phyloP scores from a whole-genome alignment of 371 early-diverging fungal species.

The Mortierella sp. region DNA sequence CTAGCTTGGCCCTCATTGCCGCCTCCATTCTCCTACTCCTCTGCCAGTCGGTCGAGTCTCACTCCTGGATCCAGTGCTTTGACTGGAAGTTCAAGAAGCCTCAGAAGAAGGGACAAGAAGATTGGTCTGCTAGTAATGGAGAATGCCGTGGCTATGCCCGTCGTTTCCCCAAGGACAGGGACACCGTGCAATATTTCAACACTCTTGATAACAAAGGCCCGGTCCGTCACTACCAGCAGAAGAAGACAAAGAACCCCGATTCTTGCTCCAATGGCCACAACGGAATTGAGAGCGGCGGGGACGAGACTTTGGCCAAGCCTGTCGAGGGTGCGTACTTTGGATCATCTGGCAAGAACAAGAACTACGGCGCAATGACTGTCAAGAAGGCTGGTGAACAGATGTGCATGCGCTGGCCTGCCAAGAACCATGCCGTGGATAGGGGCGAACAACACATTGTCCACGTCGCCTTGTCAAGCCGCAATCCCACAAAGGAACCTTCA shows the following conservation, averaged over 20 bases:
- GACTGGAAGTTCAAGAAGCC: slow-evolving; percentile 48
- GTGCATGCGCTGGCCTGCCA: slow-evolving; percentile 54
- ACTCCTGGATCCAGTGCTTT: slow-evolving; percentile 46
- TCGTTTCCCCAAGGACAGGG: slow-evolving; percentile 41
- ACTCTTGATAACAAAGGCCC: slow-evolving; percentile 43
- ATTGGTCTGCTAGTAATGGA: slow-evolving; percentile 46
- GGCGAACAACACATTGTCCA: slow-evolving; percentile 19
- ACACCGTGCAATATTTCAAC: too few relatives aligned
- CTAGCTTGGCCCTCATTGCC: slow-evolving; percentile 34
- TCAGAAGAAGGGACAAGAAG: not conserved
- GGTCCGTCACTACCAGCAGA: slow-evolving; percentile 54
- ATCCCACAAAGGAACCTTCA: slow-evolving; percentile 34
- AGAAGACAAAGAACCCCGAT: slow-evolving; percentile 28
- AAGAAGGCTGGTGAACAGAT: slow-evolving; percentile 28
- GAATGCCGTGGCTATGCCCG: slow-evolving; percentile 43
- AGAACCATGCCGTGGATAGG: slow-evolving; percentile 51
- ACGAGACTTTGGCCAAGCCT: slow-evolving; percentile 37
- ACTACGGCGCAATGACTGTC: slow-evolving; percentile 27
- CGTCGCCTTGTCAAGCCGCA: slow-evolving; percentile 28
- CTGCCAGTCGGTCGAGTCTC: slow-evolving; percentile 25
- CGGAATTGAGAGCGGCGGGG: slow-evolving; percentile 39
- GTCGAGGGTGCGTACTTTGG: slow-evolving; percentile 30
- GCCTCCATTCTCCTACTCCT: slow-evolving; percentile 33
- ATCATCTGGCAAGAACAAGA: slow-evolving; percentile 24
- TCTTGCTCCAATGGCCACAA: slow-evolving; percentile 43